phyloP scores from a whole-genome alignment of 306 rosid species.

The Begonia masoniana region DNA sequence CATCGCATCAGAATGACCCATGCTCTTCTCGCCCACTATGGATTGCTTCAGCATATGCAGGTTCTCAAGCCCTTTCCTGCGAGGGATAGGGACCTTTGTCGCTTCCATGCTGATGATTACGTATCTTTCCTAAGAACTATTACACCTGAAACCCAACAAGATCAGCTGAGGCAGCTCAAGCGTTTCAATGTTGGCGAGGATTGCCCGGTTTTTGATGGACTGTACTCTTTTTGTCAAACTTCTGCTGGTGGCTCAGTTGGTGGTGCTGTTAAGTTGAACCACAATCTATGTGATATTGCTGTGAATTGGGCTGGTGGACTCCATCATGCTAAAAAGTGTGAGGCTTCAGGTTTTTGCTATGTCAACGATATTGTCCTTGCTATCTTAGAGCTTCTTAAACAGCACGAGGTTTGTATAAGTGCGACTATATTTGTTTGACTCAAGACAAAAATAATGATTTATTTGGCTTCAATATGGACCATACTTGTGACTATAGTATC shows the following conservation, averaged over 20 bases:
- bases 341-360: conserved; percentile 86
- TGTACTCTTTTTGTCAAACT: conserved; percentile 74
- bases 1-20: conserved; percentile 86
- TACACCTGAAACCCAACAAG: conserved; percentile 82
- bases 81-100: conserved; percentile 66
- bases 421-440: background rate
- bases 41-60: conserved; percentile 80
- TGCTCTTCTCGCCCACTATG: conserved; percentile 80
- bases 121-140: conserved; percentile 69
- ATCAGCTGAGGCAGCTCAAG: conserved; percentile 75
- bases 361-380: conserved; percentile 78
- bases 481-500: background rate
- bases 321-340: conserved; percentile 88
- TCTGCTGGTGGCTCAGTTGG: conserved; percentile 94
- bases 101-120: conserved; percentile 82
- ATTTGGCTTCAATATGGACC: too few relatives aligned
- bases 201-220: conserved; percentile 83
- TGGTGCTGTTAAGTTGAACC: conserved; percentile 75
- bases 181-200: conserved; percentile 89
- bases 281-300: conserved; percentile 71
- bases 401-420: conserved; percentile 46
- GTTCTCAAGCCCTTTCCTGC: conserved; percentile 89
- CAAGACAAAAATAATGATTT: too few relatives aligned
- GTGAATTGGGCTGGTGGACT: conserved; percentile 85
- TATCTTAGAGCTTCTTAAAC: conserved; percentile 77